A percentile compares a stretch with the other conserved stretches of the same genome.
Conservation (phyloP, 2,329 filamentous ascomycete species). For the Aspergillus niger region DNA sequence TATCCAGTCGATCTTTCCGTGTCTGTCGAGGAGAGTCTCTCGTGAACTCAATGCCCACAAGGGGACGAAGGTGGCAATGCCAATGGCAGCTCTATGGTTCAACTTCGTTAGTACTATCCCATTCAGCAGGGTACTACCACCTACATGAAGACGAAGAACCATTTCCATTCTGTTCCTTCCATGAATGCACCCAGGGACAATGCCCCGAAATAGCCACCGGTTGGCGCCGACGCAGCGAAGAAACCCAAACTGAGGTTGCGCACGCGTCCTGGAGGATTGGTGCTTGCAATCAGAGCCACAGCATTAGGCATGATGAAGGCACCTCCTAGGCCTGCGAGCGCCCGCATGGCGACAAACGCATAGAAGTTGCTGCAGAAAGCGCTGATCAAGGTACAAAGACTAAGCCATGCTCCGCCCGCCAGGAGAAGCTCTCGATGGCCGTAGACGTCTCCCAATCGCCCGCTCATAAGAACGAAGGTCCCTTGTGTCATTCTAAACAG, state of each 20-base stretch:
- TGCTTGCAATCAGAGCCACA: constrained; percentile 53
- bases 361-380: constrained; percentile 51
- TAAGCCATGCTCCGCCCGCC: constrained; percentile 58
- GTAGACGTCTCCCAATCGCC: constrained; percentile 59
- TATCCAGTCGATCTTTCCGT: constrained; percentile 40
- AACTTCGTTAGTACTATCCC: neutral
- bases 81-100: constrained; percentile 24
- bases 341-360: constrained; percentile 48
- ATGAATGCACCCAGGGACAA: constrained; percentile 46
- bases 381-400: constrained; percentile 54
- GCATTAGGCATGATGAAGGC: constrained; percentile 57
- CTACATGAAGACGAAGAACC: constrained; percentile 46
- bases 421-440: constrained; percentile 60
- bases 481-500: constrained; percentile 52
- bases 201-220: constrained; percentile 49
- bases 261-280: constrained; percentile 49
- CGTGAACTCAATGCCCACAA: constrained; percentile 29
- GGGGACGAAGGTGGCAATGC: constrained; percentile 21
- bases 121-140: constrained; percentile 5
- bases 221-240: constrained; percentile 52
- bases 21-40: constrained; percentile 40
- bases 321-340: constrained; percentile 54
- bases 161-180: constrained; percentile 41
- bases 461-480: constrained; percentile 60
- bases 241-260: constrained; percentile 51